Percentiles rank a stretch among this genome's conserved stretches.
Evolutionary conservation across 176 grass and related monocot genomes (phyloP).

Genomic region (Hsuehochloa calcarea): DNA sequence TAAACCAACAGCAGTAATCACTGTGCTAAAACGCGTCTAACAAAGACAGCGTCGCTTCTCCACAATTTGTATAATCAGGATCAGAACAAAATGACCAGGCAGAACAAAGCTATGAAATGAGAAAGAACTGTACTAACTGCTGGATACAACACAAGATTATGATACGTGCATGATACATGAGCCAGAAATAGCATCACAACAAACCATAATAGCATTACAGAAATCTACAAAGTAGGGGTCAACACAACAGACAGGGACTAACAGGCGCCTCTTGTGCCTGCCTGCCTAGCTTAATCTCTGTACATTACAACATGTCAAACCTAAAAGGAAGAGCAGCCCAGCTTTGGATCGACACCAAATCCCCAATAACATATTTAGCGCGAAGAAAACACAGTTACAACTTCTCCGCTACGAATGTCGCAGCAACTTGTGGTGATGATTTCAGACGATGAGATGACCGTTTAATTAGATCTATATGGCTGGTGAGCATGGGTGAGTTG

Average conservation of each 20-base stretch:
- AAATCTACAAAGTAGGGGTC: constrained; percentile 4
- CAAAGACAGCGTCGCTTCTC: background rate
- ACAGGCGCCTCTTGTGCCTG: background rate
- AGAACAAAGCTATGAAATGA: background rate
- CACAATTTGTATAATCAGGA: background rate
- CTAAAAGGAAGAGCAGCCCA: background rate
- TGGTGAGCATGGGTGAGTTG: background rate
- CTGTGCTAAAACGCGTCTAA: no score
- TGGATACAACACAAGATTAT: background rate
- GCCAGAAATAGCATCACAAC: constrained; percentile 9
- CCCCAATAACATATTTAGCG: background rate
- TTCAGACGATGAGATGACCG: background rate
- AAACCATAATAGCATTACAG: background rate
- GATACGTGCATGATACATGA: background rate
- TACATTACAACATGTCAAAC: constrained; percentile 7
- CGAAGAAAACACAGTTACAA: background rate
- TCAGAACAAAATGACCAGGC: background rate
- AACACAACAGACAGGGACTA: constrained; percentile 1
- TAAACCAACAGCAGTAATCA: no score
- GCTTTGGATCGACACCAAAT: background rate
- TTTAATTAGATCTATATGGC: constrained; percentile 4
- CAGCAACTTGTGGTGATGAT: background rate
- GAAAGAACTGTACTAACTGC: background rate
- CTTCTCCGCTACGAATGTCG: background rate
- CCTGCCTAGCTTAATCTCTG: constrained; percentile 20